Base-by-base conservation (phyloP, 768 basidiomycete species). In the Austroboletus festivus region DNA sequence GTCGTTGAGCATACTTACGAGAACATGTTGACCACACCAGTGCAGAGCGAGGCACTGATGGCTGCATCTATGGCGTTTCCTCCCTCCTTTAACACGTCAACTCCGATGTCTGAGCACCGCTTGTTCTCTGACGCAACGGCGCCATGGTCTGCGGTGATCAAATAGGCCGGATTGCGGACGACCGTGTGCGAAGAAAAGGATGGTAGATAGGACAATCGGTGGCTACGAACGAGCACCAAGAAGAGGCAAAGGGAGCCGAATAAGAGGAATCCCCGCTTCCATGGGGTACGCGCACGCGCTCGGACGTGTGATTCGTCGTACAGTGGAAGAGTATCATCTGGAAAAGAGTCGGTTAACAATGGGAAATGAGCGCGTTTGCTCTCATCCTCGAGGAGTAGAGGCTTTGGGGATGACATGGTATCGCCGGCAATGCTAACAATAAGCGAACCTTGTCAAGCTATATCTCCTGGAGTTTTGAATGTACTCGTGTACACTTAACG, bases 1-100 rank as follows among this genome's bases (percentile, higher is more conserved):
- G 33, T 38, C 10, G 18, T 28, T 18, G 24, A 11, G 13, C 15
- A 4, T 13, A 76, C 82, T 62, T 60, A 93, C 77, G 89, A 90
- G 64, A 93, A 96, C 83, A 91, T 91, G 65, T 93, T 93, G 43
- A 92, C 81, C 3, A 89, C 85, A 5, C 89, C 87, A 28, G 72
- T 71, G 62, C 95, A 97, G 21, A 97, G 72, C 0, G 85, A 81
- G 0, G 88, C 77, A 19, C 83, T 80, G 46, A 97, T 82, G 0
- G 83, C 86, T 0, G 95, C 85, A 55, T 98, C 95, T 15, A 95
- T 81, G 0, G 94, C 93, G 59, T 89, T 94, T 16, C 95, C 95
- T 22, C 93, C 93, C 8, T 81, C 78, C 69, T 82, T 83, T 49
- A 95, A 58, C 9, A 84, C 73, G 5, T 81, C 70, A 2, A 96